Evolutionary conservation across 495 filamentous ascomycete genomes (phyloP).

Genomic region (Aspergillus ostianus): DNA sequence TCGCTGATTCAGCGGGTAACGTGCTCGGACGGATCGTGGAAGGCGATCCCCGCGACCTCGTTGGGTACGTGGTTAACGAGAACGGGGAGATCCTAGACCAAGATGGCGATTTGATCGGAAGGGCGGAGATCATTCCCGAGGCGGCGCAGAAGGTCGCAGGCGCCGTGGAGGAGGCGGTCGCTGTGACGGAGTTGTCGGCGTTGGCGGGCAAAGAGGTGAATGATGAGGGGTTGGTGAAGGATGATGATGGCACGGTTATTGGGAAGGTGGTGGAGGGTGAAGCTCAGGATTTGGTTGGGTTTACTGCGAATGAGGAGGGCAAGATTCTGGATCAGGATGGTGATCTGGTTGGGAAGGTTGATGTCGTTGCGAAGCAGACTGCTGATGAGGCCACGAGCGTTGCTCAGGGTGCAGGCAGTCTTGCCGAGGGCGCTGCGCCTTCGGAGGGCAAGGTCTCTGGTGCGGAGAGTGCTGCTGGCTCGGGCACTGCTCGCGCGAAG

Average conservation of each 20-base stretch:
- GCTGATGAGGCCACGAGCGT: background rate
- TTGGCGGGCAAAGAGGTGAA: slow-evolving; percentile 57
- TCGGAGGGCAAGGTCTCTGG: background rate
- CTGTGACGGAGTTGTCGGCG: slow-evolving; percentile 39
- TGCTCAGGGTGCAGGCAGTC: slow-evolving; percentile 14
- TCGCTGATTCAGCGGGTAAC: slow-evolving; percentile 40
- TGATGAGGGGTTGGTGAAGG: slow-evolving; percentile 55
- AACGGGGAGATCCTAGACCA: slow-evolving; percentile 53
- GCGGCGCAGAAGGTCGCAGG: slow-evolving; percentile 25
- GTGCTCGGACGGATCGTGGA: slow-evolving; percentile 40
- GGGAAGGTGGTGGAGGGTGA: slow-evolving; percentile 61
- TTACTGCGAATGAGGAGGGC: slow-evolving; percentile 58
- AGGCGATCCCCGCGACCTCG: slow-evolving; percentile 42
- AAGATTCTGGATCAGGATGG: slow-evolving; percentile 66
- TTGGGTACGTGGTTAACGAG: slow-evolving; percentile 52
- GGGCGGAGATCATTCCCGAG: slow-evolving; percentile 41
- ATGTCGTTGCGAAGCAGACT: slow-evolving; percentile 43
- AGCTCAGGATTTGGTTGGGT: slow-evolving; percentile 59
- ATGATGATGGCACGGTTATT: slow-evolving; percentile 53
- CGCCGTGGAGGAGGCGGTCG: slow-evolving; percentile 21
- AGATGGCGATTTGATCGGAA: slow-evolving; percentile 48
- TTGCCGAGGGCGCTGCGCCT: slow-evolving; percentile 18
- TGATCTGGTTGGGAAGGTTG: slow-evolving; percentile 57
- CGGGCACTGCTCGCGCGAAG: background rate
- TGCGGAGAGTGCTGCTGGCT: background rate